A percentile compares a stretch with the other conserved stretches of the same genome.
Conservation (phyloP, 768 basidiomycete genomes). For the Termitomyces heimii region DNA sequence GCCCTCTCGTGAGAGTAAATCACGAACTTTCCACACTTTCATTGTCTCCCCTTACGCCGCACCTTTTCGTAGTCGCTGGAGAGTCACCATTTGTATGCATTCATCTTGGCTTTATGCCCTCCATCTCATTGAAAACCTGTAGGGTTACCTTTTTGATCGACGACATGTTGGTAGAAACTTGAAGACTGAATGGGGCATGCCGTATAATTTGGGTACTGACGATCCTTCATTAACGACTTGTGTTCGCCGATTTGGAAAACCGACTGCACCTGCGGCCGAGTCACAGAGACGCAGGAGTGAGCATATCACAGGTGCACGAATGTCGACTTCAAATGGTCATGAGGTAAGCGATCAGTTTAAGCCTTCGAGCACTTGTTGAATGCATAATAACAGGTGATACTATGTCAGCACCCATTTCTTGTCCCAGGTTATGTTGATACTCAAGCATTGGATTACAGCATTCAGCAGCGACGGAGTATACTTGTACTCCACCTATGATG, state of each 20-base stretch:
- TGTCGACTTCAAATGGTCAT: slow-evolving; percentile 66
- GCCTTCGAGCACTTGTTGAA: not conserved
- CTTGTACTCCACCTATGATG: slow-evolving; percentile 67
- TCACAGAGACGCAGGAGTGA: slow-evolving; percentile 32
- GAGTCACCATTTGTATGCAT: slow-evolving; percentile 65
- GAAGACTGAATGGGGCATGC: slow-evolving; percentile 66
- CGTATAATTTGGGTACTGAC: slow-evolving; percentile 26
- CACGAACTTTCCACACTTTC: slow-evolving; percentile 69
- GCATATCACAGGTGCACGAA: slow-evolving; percentile 75
- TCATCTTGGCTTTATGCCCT: not conserved
- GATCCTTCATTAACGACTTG: slow-evolving; percentile 59
- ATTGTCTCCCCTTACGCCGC: slow-evolving; percentile 72
- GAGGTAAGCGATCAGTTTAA: slow-evolving; percentile 43
- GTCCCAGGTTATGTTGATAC: slow-evolving; percentile 4
- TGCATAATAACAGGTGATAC: slow-evolving; percentile 40
- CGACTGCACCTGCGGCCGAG: slow-evolving; percentile 15
- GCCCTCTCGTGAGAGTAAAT: slow-evolving; percentile 61
- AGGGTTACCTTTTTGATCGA: slow-evolving; percentile 84
- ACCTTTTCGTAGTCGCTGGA: slow-evolving; percentile 83
- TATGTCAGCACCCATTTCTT: slow-evolving; percentile 40
- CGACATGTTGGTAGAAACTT: slow-evolving; percentile 61
- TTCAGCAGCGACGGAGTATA: slow-evolving; percentile 71
- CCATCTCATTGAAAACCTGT: slow-evolving; percentile 5
- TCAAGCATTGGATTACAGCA: slow-evolving; percentile 33
- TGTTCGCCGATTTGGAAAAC: slow-evolving; percentile 72